A percentile compares a stretch with the other conserved stretches of the same genome.
Conservation (phyloP, 1,284 basidiomycete species). For the Ceratobasidium papillatum region DNA sequence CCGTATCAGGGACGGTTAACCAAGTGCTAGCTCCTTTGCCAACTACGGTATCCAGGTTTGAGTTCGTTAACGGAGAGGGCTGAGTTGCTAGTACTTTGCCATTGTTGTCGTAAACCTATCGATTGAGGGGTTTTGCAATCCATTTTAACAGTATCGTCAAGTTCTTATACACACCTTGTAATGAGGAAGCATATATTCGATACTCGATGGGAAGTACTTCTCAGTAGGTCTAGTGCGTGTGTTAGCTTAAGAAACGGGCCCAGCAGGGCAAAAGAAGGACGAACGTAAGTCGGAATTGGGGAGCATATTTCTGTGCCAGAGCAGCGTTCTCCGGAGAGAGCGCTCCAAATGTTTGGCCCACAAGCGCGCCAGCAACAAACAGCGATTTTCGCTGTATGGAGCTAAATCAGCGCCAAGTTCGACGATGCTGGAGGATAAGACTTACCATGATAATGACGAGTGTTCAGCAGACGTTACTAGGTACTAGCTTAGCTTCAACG, state of each 20-base stretch:
- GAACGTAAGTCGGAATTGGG: conserved; percentile 35
- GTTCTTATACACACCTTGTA: background rate
- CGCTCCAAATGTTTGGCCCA: conserved; percentile 13
- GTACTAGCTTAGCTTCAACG: background rate
- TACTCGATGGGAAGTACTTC: conserved; percentile 38
- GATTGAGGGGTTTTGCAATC: background rate
- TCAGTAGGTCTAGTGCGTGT: conserved; percentile 29
- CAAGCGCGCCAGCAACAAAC: background rate
- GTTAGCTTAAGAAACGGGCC: too few species aligned
- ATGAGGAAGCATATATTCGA: conserved; percentile 38
- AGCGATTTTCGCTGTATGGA: background rate
- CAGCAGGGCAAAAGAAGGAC: background rate
- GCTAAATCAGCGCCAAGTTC: background rate
- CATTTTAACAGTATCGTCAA: too few species aligned
- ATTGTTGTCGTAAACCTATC: conserved; percentile 24
- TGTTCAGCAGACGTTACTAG: background rate
- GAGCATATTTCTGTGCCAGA: conserved; percentile 40
- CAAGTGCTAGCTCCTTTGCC: conserved; percentile 33
- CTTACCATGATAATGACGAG: background rate
- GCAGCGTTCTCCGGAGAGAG: conserved; percentile 10
- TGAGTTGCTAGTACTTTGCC: conserved; percentile 4
- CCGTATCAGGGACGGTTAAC: conserved; percentile 27
- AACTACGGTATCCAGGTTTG: conserved; percentile 15
- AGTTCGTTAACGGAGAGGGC: conserved; percentile 9
- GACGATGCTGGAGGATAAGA: background rate